A percentile compares a stretch with the other conserved stretches of the same genome.
phyloP scores from a whole-genome alignment of 768 basidiomycete genomes.

The Sporobolomyces phaffii region DNA sequence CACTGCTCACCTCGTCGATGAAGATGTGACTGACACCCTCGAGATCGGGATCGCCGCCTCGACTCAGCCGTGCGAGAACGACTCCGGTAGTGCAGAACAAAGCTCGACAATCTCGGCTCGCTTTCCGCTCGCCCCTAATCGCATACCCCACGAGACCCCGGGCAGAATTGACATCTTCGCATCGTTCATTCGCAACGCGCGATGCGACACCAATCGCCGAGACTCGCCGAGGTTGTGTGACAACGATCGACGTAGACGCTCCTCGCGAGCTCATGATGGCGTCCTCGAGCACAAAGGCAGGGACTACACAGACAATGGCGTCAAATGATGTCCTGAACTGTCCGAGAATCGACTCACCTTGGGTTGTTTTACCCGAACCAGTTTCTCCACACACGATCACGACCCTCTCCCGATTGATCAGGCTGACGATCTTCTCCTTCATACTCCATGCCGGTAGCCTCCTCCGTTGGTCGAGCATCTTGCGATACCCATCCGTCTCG shows the following conservation, averaged over 20 bases:
- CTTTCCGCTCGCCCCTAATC: constrained; percentile 77
- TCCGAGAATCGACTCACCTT: constrained; percentile 52
- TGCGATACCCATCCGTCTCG: constrained; percentile 49
- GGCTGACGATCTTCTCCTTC: constrained; percentile 58
- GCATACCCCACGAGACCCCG: constrained; percentile 73
- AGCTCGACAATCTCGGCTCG: constrained; percentile 61
- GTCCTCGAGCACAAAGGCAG: constrained; percentile 82
- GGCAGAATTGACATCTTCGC: constrained; percentile 53
- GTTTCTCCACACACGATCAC: constrained; percentile 87
- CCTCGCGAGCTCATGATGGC: constrained; percentile 62
- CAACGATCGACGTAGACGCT: constrained; percentile 64
- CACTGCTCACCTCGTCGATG: constrained; percentile 69
- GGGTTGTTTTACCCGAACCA: constrained; percentile 87
- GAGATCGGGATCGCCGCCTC: constrained; percentile 60
- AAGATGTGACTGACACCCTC: constrained; percentile 71
- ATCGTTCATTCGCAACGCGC: constrained; percentile 70
- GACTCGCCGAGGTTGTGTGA: constrained; percentile 84
- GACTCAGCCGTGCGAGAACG: constrained; percentile 69
- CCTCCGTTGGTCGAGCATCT: constrained; percentile 56
- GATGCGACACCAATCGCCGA: constrained; percentile 82
- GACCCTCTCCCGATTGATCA: constrained; percentile 59
- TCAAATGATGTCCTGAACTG: neutral
- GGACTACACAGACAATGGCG: constrained; percentile 52
- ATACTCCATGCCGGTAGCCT: constrained; percentile 71
- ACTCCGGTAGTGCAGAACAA: constrained; percentile 93